Conservation (phyloP, 2,329 filamentous ascomycete species). For the Aplosporella prunicola region DNA sequence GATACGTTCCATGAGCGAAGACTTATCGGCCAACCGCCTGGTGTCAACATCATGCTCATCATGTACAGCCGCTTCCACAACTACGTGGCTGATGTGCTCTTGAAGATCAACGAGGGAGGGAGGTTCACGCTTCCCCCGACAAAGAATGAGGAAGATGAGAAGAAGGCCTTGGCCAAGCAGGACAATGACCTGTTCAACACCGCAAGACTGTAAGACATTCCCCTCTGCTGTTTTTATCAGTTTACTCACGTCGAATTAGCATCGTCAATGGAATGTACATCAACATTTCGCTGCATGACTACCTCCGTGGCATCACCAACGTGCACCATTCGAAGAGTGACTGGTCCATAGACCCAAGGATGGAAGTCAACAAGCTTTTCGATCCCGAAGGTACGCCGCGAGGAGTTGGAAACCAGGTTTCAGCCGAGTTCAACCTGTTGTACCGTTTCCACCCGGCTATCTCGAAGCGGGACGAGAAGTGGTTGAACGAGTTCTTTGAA, state of each 20-base stretch:
- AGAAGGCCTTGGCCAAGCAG: constrained; percentile 18
- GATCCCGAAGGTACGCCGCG: constrained; percentile 25
- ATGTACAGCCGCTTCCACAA: constrained; percentile 34
- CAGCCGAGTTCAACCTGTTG: constrained; percentile 45
- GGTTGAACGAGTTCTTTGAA: constrained; percentile 32
- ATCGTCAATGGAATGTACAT: constrained; percentile 26
- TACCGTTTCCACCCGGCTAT: constrained; percentile 43
- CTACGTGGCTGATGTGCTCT: constrained; percentile 28
- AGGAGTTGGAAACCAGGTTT: constrained; percentile 43
- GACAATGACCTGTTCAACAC: constrained; percentile 30
- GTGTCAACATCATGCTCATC: constrained; percentile 26
- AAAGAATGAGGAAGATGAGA: constrained; percentile 7
- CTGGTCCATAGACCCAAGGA: constrained; percentile 37
- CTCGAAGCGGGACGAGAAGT: constrained; percentile 36
- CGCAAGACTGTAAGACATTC: constrained; percentile 19
- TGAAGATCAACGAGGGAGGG: constrained; percentile 35
- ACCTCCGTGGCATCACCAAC: constrained; percentile 25
- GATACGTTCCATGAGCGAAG: constrained; percentile 29
- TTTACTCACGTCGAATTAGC: constrained; percentile 6
- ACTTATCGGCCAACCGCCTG: constrained; percentile 26
- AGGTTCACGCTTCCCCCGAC: constrained; percentile 23
- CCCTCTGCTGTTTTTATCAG: neutral
- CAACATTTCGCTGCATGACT: constrained; percentile 32
- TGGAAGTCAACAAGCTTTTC: constrained; percentile 20
- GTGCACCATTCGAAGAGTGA: constrained; percentile 33